Evolutionary conservation across 805 yeast genomes (phyloP), one percentile per base, ranked within the genome.

Genomic region (Wickerhamiella siamensis): DNA sequence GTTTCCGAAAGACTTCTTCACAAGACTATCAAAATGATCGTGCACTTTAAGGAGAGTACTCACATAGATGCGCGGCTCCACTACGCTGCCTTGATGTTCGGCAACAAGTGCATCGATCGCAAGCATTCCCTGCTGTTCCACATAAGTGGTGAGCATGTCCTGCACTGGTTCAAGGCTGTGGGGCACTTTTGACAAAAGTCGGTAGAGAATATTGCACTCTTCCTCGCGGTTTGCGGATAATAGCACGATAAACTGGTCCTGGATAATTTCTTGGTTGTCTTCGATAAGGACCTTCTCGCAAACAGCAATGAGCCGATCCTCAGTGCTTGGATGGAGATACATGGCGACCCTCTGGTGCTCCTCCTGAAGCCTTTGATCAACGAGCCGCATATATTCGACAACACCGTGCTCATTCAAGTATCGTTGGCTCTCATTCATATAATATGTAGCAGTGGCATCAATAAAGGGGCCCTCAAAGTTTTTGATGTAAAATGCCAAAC

Each of bases 341-440:
- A 79, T 71, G 43, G 76, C 77, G 47, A 88, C 77, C 33, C 91
- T 71, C 36, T 77, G 71, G 47, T 80, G 75, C 62, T 91, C 98
- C 57, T 86, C 95, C 31, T 72, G 72, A 39, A 93, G 72, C 47
- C 96, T 71, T 41, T 72, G 70, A 51, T 82, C 86, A 32, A 95
- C 94, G 58, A 79, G 83, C 46, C 72, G 75, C 73, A 91, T 77
- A 63, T 91, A 91, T 54, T 84, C 94, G 19, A 87, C 88, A 38
- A 88, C 88, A 49, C 84, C 80, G 59, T 86, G 81, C 24, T 74
- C 72, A 3, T 70, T 62, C 45, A 91, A 66, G 57, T 77, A 86
- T 34, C 67, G 69, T 15, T 65, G 62, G 32, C 91, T 76, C 60
- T 86, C 95, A 35, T 66, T 66, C 18, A 67, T 64, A 61, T 83